Base-by-base conservation (phyloP, 1,139 yeast species). In the Hansenula lynferdii region DNA sequence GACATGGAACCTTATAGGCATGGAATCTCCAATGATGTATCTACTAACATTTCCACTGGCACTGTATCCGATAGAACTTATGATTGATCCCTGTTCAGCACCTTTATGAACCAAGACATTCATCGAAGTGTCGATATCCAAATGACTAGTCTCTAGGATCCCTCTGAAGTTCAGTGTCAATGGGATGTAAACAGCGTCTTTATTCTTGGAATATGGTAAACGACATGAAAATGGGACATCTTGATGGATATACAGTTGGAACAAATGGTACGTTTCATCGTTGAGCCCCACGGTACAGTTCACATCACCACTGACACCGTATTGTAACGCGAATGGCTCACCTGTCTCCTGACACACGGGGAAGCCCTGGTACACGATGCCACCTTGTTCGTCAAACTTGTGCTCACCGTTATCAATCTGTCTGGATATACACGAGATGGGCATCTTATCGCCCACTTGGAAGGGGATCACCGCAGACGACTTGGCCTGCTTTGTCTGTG, bases 381-480 rank as follows among this genome's bases (percentile, higher is more conserved):
- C 65, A n/a, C 72, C 72, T 34, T 75, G 65, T 7, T 67, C 69
- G 52, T 82, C 87, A 47, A 80, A 78, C 47, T 73, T 70, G 61
- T 84, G 92, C 56, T 84, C 92, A 39, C 94, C 94, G 45, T 70
- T 76, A 49, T 81, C 86, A 41, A 83, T 83, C 45, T 80, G 75
- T 52, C 94, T 66, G 36, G 74, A 62, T 43, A 79, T 82, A 57
- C 92, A 84, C 47, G 74, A 77, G 39, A 84, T 60, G 30, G 68
- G 66, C 17, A 82, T 62, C 2, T 57, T 59, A 39, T 77, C 75
- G 5, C 78, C 77, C 1, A 38, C 27, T 14, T 47, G 37, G 52
- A 68, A 78, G 2, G 75, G 67, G 27, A 54, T 53, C 28, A 70
- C 47, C 6, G 37, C 7, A 11, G 47, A 22, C 10, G 38, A 25